phyloP scores from a whole-genome alignment of 768 basidiomycete genomes.

The Pisolithus microcarpus region DNA sequence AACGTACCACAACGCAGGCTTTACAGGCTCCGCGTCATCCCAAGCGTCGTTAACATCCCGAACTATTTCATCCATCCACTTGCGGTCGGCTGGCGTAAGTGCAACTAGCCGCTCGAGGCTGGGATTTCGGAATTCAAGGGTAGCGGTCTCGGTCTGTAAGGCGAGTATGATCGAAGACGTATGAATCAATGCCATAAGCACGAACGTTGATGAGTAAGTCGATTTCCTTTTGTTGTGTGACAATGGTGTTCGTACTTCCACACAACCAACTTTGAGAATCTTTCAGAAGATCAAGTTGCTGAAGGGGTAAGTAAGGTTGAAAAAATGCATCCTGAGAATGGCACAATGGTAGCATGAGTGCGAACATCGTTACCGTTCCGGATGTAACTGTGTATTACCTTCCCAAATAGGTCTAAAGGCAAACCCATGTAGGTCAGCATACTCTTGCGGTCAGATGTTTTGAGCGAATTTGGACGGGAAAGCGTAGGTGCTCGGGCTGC shows the following conservation, averaged over 20 bases:
- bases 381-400: slow-evolving; percentile 36
- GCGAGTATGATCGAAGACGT: background rate
- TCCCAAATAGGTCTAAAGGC: slow-evolving; percentile 91
- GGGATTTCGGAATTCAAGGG: slow-evolving; percentile 81
- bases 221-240: slow-evolving; percentile 87
- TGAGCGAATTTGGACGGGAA: slow-evolving; percentile 68
- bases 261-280: slow-evolving; percentile 82
- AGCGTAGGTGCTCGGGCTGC: slow-evolving; percentile 53
- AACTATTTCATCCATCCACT: slow-evolving; percentile 96
- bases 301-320: slow-evolving; percentile 93
- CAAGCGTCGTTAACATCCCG: slow-evolving; percentile 79
- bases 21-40: slow-evolving; percentile 56
- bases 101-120: slow-evolving; percentile 70
- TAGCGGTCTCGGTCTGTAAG: slow-evolving; percentile 72
- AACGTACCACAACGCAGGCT: slow-evolving; percentile 59
- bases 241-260: slow-evolving; percentile 93
- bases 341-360: background rate
- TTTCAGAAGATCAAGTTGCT: slow-evolving; percentile 85
- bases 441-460: slow-evolving; percentile 85
- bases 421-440: slow-evolving; percentile 89
- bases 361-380: background rate
- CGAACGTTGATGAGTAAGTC: slow-evolving; percentile 85
- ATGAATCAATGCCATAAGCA: background rate
- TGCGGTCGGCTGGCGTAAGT: slow-evolving; percentile 87
- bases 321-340: slow-evolving; percentile 77